A percentile compares a stretch with the other conserved stretches of the same genome.
These are phyloP conservation scores for Cladosporium oxysporum DNA, from an alignment of 2,329 filamentous ascomycete species.

Conservation along the genomic window DNA sequence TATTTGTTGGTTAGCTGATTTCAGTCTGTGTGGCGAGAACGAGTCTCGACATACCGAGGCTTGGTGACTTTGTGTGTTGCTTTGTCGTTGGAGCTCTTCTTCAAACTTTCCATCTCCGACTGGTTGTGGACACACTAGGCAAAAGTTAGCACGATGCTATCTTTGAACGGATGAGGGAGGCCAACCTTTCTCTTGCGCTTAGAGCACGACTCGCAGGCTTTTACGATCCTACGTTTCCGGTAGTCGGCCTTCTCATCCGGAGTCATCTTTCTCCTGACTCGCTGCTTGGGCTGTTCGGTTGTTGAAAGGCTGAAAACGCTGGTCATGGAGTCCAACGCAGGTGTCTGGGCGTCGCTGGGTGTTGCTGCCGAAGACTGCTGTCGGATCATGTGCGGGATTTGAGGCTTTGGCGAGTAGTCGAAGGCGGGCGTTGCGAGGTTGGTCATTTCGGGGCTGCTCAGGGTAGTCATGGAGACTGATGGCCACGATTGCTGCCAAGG, in stretches of 20 bases:
- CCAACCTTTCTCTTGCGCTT: constrained; percentile 38
- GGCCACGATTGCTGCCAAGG: constrained; percentile 34
- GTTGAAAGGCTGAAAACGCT: constrained; percentile 41
- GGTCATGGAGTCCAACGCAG: constrained; percentile 41
- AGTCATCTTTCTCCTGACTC: constrained; percentile 41
- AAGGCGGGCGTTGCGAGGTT: constrained; percentile 34
- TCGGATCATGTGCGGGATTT: constrained; percentile 26
- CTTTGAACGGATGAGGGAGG: not conserved
- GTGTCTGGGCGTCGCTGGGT: constrained; percentile 27
- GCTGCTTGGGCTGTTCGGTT: constrained; percentile 37
- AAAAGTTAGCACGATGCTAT: constrained; percentile 4
- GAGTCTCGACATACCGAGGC: constrained; percentile 19
- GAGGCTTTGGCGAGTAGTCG: constrained; percentile 29
- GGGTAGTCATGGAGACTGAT: constrained; percentile 33
- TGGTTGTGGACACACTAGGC: constrained; percentile 35
- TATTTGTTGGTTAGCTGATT: constrained; percentile 1
- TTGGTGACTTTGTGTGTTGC: constrained; percentile 26
- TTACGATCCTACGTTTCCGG: constrained; percentile 40
- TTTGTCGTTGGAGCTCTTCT: constrained; percentile 14
- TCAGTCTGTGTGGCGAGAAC: constrained; percentile 6
- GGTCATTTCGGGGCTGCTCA: constrained; percentile 36
- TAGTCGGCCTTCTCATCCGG: constrained; percentile 42
- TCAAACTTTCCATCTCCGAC: constrained; percentile 33
- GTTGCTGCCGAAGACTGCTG: constrained; percentile 26
- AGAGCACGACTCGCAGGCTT: constrained; percentile 41